A percentile compares a stretch with the other conserved stretches of the same genome.
phyloP scores from a whole-genome alignment of 345 rosid genomes.

The Dovyalis caffra region DNA sequence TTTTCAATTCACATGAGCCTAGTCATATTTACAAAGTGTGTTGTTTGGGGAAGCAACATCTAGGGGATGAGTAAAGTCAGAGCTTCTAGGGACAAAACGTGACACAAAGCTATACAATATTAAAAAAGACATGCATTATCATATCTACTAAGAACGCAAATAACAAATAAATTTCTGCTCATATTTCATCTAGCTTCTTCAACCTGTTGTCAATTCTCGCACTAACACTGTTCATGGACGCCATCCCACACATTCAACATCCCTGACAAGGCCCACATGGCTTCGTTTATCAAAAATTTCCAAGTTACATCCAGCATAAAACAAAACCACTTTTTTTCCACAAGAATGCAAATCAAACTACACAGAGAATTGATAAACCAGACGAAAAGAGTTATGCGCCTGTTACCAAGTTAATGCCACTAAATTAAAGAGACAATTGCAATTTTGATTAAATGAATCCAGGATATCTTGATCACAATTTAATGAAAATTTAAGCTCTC shows the following conservation, averaged over 20 bases:
- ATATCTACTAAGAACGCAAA: background rate
- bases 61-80: background rate
- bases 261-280: no score
- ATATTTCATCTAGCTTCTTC: background rate
- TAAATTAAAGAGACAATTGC: no score
- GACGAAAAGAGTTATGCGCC: no score
- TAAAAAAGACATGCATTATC: background rate
- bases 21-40: background rate
- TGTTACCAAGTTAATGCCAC: no score
- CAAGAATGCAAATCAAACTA: background rate
- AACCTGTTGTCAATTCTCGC: background rate
- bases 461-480: no score
- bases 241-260: background rate
- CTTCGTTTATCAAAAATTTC: no score
- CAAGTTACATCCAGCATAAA: background rate
- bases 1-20: background rate
- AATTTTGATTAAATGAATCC: no score
- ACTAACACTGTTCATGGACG: background rate
- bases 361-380: background rate
- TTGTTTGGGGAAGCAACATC: background rate
- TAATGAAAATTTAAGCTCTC: no score
- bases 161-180: background rate
- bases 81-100: constrained; percentile 1
- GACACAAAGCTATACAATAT: background rate
- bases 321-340: background rate